phyloP scores from a whole-genome alignment of 345 rosid genomes.

The Citrus sinensis region DNA sequence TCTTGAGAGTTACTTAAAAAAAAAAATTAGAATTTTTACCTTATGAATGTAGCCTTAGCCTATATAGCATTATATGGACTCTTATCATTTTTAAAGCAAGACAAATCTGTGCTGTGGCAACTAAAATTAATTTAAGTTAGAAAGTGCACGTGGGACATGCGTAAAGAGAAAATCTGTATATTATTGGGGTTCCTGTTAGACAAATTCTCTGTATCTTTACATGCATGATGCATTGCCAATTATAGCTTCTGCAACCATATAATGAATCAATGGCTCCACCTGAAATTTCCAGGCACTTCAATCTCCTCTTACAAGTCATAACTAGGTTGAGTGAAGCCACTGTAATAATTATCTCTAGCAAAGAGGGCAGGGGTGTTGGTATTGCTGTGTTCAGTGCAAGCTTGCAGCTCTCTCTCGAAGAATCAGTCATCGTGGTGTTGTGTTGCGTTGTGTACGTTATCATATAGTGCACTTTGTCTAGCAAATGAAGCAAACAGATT shows the following conservation, averaged over 20 bases:
- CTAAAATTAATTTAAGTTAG: too few species aligned
- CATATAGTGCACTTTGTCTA: background rate
- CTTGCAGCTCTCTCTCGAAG: background rate
- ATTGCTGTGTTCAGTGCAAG: background rate
- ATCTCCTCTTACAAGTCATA: conserved; percentile 13
- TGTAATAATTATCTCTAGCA: background rate
- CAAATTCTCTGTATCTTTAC: conserved; percentile 18
- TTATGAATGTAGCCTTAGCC: too few species aligned
- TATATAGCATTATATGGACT: too few species aligned
- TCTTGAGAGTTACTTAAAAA: too few species aligned
- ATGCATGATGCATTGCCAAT: conserved; percentile 8
- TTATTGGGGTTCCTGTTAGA: background rate
- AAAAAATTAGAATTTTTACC: too few species aligned
- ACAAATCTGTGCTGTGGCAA: too few species aligned
- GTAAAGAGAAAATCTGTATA: background rate
- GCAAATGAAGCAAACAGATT: background rate
- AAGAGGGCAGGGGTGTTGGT: background rate
- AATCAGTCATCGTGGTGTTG: background rate
- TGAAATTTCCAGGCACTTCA: conserved; percentile 11
- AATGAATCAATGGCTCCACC: background rate
- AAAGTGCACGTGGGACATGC: too few species aligned
- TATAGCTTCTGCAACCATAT: conserved; percentile 1
- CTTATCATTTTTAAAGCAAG: too few species aligned
- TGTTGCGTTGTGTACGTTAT: background rate
- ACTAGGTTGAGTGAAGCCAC: conserved; percentile 5